Base-by-base conservation (phyloP, 2,329 filamentous ascomycete genomes). In the Monilinia fructigena region DNA sequence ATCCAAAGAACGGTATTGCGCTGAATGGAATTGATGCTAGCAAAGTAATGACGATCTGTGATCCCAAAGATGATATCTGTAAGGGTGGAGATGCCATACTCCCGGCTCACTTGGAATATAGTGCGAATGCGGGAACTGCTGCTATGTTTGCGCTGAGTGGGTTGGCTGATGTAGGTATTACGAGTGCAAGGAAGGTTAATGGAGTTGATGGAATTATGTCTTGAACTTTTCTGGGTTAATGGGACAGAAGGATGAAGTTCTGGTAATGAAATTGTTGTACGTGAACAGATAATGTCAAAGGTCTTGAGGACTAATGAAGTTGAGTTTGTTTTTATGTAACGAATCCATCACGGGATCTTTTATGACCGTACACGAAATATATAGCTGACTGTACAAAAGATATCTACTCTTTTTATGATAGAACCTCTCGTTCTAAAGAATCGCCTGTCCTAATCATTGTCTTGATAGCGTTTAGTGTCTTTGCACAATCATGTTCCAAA, bases 361-460 rank as follows among this genome's bases (percentile, higher is more conserved):
- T 61, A n/a, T 14, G 47, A 61, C 50, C 10, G n/a, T 61, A 61
- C 45, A 61, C 8, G 31, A 26, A 50, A 38, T 38, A 52, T 35
- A 60, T 38, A 28, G 18, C 50, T 38, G 18, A 38, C 10, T 61
- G 58, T 20, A 63, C 52, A 55, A 38, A 23, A 38, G n/a, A 31
- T 38, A 50, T 50, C 42, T 61, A 48, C 35, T 45, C 40, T 16
- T 28, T 26, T 28, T 18, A 64, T 48, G 62, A 42, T 65, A 71
- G 63, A 47, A 71, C 56, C 20, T 69, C 58, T 50, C 70, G 66
- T 55, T 76, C 75, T 11, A 73, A 59, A 8, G 69, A 56, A 65
- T 73, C 68, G 54, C 74, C 70, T 1, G 60, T 66, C 50, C 72
- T 69, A 26, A 66, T 70, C 74, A 76, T 76, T 10, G 72, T 74